A percentile compares a stretch with the other conserved stretches of the same genome.
Conservation (phyloP, 345 rosid genomes). For the Zanthoxylum bungeanum region DNA sequence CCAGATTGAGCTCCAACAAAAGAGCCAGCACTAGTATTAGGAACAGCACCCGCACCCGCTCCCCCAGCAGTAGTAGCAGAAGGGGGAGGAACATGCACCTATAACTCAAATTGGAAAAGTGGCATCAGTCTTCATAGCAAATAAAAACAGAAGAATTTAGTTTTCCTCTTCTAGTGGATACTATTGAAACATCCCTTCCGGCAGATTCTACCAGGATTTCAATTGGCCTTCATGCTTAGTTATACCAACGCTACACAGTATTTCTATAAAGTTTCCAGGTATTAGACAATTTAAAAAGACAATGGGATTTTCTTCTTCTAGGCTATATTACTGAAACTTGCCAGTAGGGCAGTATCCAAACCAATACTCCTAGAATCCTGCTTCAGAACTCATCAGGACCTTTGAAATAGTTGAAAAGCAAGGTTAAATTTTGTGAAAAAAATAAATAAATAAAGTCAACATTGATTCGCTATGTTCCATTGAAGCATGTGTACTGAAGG, state of each 20-base stretch:
- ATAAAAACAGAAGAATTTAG: neutral
- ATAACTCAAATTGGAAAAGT: conserved; percentile 11
- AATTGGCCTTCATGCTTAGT: no score
- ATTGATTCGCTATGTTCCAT: no score
- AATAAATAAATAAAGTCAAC: no score
- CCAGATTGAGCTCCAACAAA: conserved; percentile 61
- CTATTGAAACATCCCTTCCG: neutral
- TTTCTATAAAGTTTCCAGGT: no score
- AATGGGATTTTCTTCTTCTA: no score
- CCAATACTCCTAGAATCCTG: neutral
- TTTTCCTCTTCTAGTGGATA: neutral
- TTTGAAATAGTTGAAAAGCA: neutral
- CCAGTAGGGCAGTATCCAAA: no score
- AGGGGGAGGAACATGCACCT: conserved; percentile 46
- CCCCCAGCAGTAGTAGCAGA: conserved; percentile 33
- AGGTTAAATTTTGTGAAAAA: neutral
- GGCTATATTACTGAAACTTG: no score
- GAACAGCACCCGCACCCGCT: conserved; percentile 28
- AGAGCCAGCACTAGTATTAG: conserved; percentile 28
- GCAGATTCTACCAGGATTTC: no score
- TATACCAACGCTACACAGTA: no score
- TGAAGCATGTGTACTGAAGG: no score
- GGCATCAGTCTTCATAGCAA: conserved; percentile 10
- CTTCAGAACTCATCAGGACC: neutral
- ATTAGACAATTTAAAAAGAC: no score